phyloP scores from a whole-genome alignment of 1,284 basidiomycete species.

The Lentinula novae-zelandiae region DNA sequence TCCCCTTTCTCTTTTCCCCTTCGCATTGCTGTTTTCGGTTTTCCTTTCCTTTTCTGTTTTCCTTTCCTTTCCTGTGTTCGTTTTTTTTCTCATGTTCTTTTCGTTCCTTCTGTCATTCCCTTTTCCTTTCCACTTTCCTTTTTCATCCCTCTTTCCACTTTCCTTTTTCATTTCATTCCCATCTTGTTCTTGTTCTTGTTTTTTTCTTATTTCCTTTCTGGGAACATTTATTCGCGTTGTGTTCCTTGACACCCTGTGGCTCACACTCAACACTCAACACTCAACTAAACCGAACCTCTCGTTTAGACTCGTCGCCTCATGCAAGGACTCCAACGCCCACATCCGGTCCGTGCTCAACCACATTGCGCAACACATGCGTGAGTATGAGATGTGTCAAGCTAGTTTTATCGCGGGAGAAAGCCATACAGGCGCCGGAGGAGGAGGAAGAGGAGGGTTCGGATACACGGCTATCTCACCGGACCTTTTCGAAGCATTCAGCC shows the following conservation, averaged over 20 bases:
- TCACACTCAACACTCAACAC: background rate
- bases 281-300: background rate
- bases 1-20: no score
- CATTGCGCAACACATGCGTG: conserved; percentile 54
- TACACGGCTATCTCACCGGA: conserved; percentile 45
- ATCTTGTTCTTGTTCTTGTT: background rate
- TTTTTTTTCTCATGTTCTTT: no score
- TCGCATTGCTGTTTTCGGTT: no score
- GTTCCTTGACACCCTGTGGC: conserved; percentile 3
- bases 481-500: conserved; percentile 65
- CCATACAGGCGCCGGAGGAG: no score
- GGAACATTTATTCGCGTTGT: background rate
- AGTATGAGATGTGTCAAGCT: conserved; percentile 58
- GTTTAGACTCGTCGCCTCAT: conserved; percentile 54
- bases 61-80: no score
- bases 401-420: conserved; percentile 30
- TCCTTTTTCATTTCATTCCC: no score
- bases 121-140: no score
- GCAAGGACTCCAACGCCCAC: conserved; percentile 55
- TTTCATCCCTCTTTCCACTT: no score
- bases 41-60: no score
- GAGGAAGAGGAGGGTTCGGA: no score
- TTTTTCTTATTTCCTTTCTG: background rate
- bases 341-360: conserved; percentile 64
- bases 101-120: background rate